phyloP scores from a whole-genome alignment of 2,329 filamentous ascomycete genomes.

The Pleochaeta shiraiana region DNA sequence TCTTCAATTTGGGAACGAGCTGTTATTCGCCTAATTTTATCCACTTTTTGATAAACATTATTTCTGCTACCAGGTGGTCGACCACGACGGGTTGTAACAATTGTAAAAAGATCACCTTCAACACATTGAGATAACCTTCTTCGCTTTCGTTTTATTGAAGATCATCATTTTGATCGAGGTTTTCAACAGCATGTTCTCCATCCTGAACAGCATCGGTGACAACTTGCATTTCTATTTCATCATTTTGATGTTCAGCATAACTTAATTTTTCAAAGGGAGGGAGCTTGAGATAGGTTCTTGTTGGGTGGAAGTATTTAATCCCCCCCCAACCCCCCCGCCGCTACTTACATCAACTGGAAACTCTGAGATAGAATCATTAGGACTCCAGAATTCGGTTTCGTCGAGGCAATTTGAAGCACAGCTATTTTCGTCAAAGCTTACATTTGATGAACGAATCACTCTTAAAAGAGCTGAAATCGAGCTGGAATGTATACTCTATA shows the following conservation, averaged over 20 bases:
- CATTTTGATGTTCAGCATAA: neutral
- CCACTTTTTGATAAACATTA: neutral
- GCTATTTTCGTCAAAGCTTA: constrained; percentile 1
- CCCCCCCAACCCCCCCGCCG: no score
- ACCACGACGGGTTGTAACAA: neutral
- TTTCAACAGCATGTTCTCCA: neutral
- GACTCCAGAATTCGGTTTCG: neutral
- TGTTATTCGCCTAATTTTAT: neutral
- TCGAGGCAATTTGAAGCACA: neutral
- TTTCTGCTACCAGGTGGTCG: neutral
- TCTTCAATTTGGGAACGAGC: neutral
- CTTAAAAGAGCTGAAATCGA: neutral
- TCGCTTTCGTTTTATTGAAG: neutral
- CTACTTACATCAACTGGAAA: constrained; percentile 1
- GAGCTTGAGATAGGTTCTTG: neutral
- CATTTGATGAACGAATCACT: neutral
- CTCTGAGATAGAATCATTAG: neutral
- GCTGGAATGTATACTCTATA: neutral
- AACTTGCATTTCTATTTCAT: no score
- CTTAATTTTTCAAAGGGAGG: neutral
- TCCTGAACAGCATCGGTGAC: neutral
- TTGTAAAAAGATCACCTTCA: neutral
- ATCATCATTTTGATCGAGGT: neutral
- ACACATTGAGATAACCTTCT: neutral
- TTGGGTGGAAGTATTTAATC: neutral